Evolutionary conservation across 805 yeast genomes (phyloP).

Genomic region (Yarrowia sp.): DNA sequence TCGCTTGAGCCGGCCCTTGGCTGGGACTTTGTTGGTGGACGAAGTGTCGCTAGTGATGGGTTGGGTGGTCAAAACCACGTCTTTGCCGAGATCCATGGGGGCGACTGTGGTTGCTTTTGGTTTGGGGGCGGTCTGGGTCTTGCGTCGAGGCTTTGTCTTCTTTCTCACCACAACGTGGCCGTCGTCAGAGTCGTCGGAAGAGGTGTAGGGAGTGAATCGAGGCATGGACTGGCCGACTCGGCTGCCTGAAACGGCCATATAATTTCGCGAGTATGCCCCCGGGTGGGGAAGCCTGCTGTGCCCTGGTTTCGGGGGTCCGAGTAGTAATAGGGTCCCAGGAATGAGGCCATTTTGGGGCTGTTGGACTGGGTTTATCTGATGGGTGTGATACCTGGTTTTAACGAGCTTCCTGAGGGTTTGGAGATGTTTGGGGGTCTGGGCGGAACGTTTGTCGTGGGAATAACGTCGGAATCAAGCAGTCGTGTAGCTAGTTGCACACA

Average conservation of each 20-base stretch:
- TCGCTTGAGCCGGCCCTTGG: slow-evolving; percentile 2
- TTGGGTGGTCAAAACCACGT: not conserved
- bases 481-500: not conserved
- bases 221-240: not conserved
- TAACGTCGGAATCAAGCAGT: not conserved
- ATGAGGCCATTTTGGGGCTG: slow-evolving; percentile 15
- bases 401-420: too few species aligned
- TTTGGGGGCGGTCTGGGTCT: not conserved
- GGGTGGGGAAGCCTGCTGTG: not conserved
- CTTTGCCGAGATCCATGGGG: not conserved
- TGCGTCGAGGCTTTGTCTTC: not conserved
- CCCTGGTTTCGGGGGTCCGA: slow-evolving; percentile 15
- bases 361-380: not conserved
- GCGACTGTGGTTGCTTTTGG: not conserved
- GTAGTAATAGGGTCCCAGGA: slow-evolving; percentile 15
- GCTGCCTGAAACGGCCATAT: not conserved
- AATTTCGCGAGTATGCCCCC: not conserved
- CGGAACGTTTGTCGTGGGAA: not conserved
- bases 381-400: not conserved
- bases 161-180: not conserved
- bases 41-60: not conserved
- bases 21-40: not conserved
- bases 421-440: not conserved
- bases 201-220: slow-evolving; percentile 20
- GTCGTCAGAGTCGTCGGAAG: slow-evolving; percentile 9